A percentile compares a stretch with the other conserved stretches of the same genome.
Conservation (phyloP, 2,329 filamentous ascomycete species). For the Fusarium oxysporum region DNA sequence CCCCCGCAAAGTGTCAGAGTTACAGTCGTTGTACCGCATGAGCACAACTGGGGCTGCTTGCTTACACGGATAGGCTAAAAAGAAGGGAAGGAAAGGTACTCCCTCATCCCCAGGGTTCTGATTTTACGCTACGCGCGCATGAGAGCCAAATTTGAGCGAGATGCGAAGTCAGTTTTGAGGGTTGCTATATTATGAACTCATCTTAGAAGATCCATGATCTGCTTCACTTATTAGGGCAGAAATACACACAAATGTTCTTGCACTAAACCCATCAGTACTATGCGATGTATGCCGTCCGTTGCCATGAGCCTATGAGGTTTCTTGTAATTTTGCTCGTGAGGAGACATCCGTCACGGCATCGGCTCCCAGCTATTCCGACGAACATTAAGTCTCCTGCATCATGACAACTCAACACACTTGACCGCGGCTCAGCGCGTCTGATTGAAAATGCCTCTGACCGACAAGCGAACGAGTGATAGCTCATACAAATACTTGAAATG, state of each 20-base stretch:
- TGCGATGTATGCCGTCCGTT: background rate
- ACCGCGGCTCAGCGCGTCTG: slow-evolving; percentile 5
- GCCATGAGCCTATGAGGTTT: background rate
- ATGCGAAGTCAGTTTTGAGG: background rate
- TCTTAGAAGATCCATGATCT: background rate
- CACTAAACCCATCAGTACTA: background rate
- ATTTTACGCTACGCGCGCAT: background rate
- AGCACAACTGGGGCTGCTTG: slow-evolving; percentile 30
- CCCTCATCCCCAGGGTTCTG: slow-evolving; percentile 16
- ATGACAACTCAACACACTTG: slow-evolving; percentile 14
- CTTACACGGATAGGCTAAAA: slow-evolving; percentile 36
- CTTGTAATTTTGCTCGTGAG: background rate
- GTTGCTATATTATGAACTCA: background rate
- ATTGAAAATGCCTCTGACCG: background rate
- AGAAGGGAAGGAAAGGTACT: slow-evolving; percentile 22
- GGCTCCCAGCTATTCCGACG: background rate
- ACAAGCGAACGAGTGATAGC: slow-evolving; percentile 1
- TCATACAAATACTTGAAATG: background rate
- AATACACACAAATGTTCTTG: slow-evolving; percentile 7
- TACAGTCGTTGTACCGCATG: slow-evolving; percentile 40
- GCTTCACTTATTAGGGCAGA: background rate
- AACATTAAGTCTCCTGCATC: slow-evolving; percentile 1
- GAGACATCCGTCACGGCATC: background rate
- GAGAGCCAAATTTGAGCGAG: background rate
- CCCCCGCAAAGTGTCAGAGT: slow-evolving; percentile 43